Conservation (phyloP, 768 basidiomycete species). For the Kwoniella sp. region DNA sequence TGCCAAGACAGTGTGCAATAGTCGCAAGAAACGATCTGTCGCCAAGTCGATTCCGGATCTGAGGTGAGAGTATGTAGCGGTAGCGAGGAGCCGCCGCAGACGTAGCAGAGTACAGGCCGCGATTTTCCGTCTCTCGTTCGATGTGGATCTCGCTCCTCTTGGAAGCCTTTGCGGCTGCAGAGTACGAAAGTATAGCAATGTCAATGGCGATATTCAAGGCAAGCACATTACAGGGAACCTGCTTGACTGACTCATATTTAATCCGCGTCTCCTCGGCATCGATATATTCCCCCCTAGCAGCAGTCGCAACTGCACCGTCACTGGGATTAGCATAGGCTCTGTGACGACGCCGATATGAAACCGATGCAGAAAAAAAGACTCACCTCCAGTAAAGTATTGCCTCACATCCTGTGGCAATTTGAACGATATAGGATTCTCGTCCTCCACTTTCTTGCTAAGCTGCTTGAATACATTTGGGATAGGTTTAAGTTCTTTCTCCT, state of each 20-base stretch:
- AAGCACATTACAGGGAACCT: not conserved
- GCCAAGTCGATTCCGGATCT: slow-evolving; percentile 45
- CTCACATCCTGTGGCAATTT: slow-evolving; percentile 83
- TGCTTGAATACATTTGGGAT: slow-evolving; percentile 57
- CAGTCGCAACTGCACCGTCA: slow-evolving; percentile 69
- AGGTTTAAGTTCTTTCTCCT: slow-evolving; percentile 40
- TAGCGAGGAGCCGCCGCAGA: slow-evolving; percentile 74
- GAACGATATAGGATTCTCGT: slow-evolving; percentile 74
- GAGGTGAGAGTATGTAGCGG: slow-evolving; percentile 60
- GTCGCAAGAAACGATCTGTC: slow-evolving; percentile 84
- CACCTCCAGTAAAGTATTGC: slow-evolving; percentile 82
- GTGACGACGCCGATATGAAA: not conserved
- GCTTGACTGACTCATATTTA: slow-evolving; percentile 72
- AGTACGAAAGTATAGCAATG: not conserved
- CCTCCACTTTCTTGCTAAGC: slow-evolving; percentile 70
- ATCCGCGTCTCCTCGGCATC: slow-evolving; percentile 77
- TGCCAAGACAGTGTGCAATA: slow-evolving; percentile 95
- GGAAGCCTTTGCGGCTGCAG: slow-evolving; percentile 75
- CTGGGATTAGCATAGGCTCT: not conserved
- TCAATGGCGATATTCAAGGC: not conserved
- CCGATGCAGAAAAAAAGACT: slow-evolving; percentile 37
- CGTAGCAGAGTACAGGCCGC: slow-evolving; percentile 82
- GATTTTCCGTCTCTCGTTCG: slow-evolving; percentile 83
- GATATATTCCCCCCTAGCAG: slow-evolving; percentile 77
- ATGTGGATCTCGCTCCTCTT: slow-evolving; percentile 88